Evolutionary conservation across 106 monocot species (phyloP), one percentile per base, ranked within the genome.

Genomic region (Vanilla planifolia): DNA sequence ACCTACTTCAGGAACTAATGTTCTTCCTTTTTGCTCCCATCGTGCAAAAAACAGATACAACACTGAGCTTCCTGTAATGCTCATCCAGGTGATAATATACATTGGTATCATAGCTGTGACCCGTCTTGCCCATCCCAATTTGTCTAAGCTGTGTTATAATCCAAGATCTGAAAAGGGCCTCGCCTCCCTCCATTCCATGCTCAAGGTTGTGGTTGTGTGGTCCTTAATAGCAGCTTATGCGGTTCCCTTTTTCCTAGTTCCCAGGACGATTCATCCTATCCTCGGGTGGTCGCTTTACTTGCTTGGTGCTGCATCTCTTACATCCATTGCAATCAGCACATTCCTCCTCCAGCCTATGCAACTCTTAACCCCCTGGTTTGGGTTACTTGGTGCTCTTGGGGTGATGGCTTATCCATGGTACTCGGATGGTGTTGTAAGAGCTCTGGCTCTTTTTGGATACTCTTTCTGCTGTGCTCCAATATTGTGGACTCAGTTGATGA

Each of bases 331-430:
- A 46, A 67, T 81, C 62, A 79, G 70, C 41, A 60, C 62, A 8
- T 78, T 93, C 60, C 55, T 81, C 19, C 81, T 93, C 30, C 88
- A 88, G 2, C 42, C 76, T 7, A 65, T 88, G 9, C 53, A 76
- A 0, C 68, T 88, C 6, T 67, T 88, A 46, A 82, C 81, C 0
- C 75, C 85, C 3, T 85, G 78, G 88, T 27, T 88, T 1, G 88
- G 58, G 5, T 61, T 93, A 5, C 1, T 71, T 0, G 93, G 93
- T 20, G 55, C 72, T 0, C 71, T 93, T 13, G 40, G 36, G 8
- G 93, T 85, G 56, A 81, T 88, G 88, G 84, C 85, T 24, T 81
- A 34, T 48, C 93, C 93, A 2, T 93, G 88, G 93, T 88, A 93
- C 60, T 60, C 84, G 0, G 66, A 81, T 61, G 93, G 93, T 15